Evolutionary conservation across 2,329 filamentous ascomycete genomes (phyloP).

Genomic region (Plenodomus lindquistii): DNA sequence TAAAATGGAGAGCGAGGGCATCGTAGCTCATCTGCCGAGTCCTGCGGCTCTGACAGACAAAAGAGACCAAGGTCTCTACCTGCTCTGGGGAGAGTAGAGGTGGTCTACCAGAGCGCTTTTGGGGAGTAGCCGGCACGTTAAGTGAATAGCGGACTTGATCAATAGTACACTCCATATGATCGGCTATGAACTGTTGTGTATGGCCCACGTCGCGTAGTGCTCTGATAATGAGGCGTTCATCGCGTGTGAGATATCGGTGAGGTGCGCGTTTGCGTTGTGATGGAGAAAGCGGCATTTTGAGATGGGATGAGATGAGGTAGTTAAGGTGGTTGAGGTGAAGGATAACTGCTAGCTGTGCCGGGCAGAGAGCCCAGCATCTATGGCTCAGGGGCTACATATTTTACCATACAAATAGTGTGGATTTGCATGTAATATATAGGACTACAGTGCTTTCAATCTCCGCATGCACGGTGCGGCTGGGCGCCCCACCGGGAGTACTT

Average conservation of each 20-base stretch:
- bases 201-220: background rate
- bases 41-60: background rate
- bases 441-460: no score
- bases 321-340: no score
- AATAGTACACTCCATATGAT: background rate
- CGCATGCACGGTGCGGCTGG: no score
- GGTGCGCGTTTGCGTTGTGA: no score
- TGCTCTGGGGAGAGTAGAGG: background rate
- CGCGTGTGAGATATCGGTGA: background rate
- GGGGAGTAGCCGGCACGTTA: slow-evolving; percentile 1
- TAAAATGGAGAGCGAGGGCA: slow-evolving; percentile 1
- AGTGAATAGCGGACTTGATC: slow-evolving; percentile 4
- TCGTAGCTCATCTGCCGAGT: slow-evolving; percentile 3
- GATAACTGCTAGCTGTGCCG: no score
- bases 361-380: no score
- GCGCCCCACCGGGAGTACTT: no score
- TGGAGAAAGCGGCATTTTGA: no score
- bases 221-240: slow-evolving; percentile 1
- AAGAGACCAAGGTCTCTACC: slow-evolving; percentile 1
- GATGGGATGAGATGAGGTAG: no score
- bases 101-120: background rate
- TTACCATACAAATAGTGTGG: no score
- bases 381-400: no score
- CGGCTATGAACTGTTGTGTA: slow-evolving; percentile 1
- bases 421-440: no score